Base-by-base conservation (phyloP, 805 yeast species). In the Brettanomyces bruxellensis region DNA sequence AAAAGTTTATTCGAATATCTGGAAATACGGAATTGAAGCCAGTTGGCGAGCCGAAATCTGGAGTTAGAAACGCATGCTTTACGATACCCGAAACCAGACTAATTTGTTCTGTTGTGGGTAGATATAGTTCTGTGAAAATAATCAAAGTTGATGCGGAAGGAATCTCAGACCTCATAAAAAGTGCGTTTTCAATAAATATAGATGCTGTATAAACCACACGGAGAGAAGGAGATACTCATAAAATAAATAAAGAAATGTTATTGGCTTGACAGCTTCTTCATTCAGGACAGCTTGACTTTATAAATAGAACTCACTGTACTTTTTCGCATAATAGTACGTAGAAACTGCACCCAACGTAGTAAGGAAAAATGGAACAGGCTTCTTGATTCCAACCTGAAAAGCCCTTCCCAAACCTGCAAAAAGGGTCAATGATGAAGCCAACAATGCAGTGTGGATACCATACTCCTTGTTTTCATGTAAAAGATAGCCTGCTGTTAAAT, bases 401-500 rank as follows among this genome's bases (percentile, higher is more conserved):
- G 58, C 48, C 58, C 97, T 76, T 34, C 79, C 76, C n/a, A 83
- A 54, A 28, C 95, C 89, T 7, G 91, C 90, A 38, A 74, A 73
- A 9, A 83, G 63, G 55, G 90, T 72, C 14, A 85, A 57, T 1
- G 79, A 55, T 4, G 95, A 82, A 1, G 90, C 76, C 11, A 80
- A 83, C 46, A 89, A 66, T 0, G 96, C 95, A 14, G 84, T 61
- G 60, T 86, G 90, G 52, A 90, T 72, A 40, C 96, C 96, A 65
- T 77, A 78, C 59, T 86, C 89, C 50, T 78, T 80, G 60, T 87
- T 86, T 46, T 81, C 68, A 52, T 77, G 74, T 50, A 88, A 68
- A 53, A 90, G 71, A 64, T 87, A 86, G 14, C 95, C 91, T 2
- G 88, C 81, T 48, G 70, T 59, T n/a, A 83, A 85, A 59, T 75